Conservation (phyloP, 805 yeast genomes). For the Yamadazyma tumulicola region DNA sequence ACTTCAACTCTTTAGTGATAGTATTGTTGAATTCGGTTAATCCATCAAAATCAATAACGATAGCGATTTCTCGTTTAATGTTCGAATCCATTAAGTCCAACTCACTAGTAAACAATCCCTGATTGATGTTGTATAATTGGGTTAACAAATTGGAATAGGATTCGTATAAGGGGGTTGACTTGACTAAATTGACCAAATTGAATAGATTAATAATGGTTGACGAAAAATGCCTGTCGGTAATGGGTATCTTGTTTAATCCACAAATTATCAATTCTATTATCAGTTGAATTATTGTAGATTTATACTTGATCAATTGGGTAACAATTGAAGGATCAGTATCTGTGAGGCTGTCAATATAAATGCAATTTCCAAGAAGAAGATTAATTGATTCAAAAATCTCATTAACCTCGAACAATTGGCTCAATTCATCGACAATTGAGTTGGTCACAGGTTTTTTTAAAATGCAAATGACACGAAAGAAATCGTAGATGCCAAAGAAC, state of each 20-base stretch:
- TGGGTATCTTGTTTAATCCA: slow-evolving; percentile 29
- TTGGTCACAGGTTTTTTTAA: slow-evolving; percentile 20
- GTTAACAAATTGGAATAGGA: slow-evolving; percentile 22
- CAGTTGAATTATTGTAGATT: slow-evolving; percentile 24
- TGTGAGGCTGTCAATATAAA: slow-evolving; percentile 27
- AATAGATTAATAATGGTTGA: slow-evolving; percentile 23
- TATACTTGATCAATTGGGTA: slow-evolving; percentile 35
- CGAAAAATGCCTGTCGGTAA: slow-evolving; percentile 29
- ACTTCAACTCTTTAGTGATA: slow-evolving; percentile 13
- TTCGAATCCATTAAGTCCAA: slow-evolving; percentile 18
- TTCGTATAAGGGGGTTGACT: slow-evolving; percentile 24
- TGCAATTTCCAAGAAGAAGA: slow-evolving; percentile 25
- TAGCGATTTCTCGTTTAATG: slow-evolving; percentile 31
- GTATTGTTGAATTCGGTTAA: slow-evolving; percentile 11
- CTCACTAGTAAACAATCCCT: slow-evolving; percentile 23
- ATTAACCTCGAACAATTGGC: slow-evolving; percentile 21
- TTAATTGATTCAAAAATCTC: slow-evolving; percentile 27
- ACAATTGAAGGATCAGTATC: slow-evolving; percentile 27
- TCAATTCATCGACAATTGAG: slow-evolving; percentile 19
- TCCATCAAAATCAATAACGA: slow-evolving; percentile 29
- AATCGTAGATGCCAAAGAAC: slow-evolving; percentile 32
- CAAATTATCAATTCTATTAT: slow-evolving; percentile 24
- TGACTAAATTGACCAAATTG: slow-evolving; percentile 30
- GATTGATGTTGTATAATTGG: slow-evolving; percentile 28
- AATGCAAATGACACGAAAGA: slow-evolving; percentile 27